Base-by-base conservation (phyloP, 2,329 filamentous ascomycete species). In the Fusarium sp. region DNA sequence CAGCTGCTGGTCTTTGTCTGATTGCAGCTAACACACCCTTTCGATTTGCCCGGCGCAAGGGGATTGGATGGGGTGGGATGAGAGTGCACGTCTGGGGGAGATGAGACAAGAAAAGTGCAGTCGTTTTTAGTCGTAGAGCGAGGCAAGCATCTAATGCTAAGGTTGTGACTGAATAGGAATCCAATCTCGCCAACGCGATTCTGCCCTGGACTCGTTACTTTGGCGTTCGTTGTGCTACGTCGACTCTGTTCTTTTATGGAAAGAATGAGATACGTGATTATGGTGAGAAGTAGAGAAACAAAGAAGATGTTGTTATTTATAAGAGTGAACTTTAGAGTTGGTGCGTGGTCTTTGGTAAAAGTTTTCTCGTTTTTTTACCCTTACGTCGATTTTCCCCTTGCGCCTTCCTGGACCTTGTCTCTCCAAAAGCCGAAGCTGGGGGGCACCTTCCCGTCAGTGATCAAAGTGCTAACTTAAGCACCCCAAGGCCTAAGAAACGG, bases 41-140 rank as follows among this genome's bases (percentile, higher is more conserved):
- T 57, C 46, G 42, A 39, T 55, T 47, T 24, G 56, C 34, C 66
- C 56, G 65, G 61, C 39, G 65, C 52, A 69, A 68, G 61, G 48
- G 48, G 40, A 60, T 60, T 65, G 49, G 58, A 44, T 47, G 48
- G 24, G 58, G 30, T 24, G 43, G 34, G 60, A 65, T 43, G 43
- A 63, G 56, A 55, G 45, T 68, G 65, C 60, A 68, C 60, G 60
- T 68, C 51, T 63, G 60, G 61, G 43, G 65, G 52, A 59, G 58
- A 67, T 48, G 63, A 51, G 65, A 68, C 48, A 34, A 54, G 49
- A 49, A 24, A 47, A 38, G 52, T 21, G 48, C 40, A 49, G 43
- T 30, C 38, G 39, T 38, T 50, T 56, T 42, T 26, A 51, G 26
- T 52, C 39, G 45, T 42, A 34, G 40, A 60, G 55, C 36, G 49